These are phyloP conservation scores for Pseudogymnoascus sp. DNA, from an alignment of 2,329 filamentous ascomycete genomes.

Conservation along the genomic window DNA sequence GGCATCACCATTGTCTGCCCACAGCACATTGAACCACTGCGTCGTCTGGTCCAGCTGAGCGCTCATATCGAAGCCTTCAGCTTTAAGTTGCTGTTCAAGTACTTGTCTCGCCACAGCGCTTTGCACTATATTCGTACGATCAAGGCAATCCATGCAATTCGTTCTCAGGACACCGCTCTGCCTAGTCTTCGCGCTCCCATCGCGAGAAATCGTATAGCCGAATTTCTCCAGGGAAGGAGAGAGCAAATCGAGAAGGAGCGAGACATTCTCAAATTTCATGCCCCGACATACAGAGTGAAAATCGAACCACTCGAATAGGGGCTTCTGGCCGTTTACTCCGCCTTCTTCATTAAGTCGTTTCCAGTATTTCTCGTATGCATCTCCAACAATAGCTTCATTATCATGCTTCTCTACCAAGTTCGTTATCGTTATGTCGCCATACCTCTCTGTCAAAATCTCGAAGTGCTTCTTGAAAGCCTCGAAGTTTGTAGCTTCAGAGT, in stretches of 20 bases:
- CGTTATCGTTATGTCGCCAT: conserved; percentile 70
- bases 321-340: conserved; percentile 38
- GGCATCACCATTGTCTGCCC: conserved; percentile 96
- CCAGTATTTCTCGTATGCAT: conserved; percentile 65
- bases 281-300: conserved; percentile 88
- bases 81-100: conserved; percentile 70
- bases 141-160: conserved; percentile 98
- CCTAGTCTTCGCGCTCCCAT: conserved; percentile 36
- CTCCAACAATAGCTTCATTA: conserved; percentile 71
- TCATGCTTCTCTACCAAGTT: conserved; percentile 86
- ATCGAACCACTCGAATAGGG: conserved; percentile 92
- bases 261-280: conserved; percentile 97
- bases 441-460: conserved; percentile 56
- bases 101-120: conserved; percentile 81
- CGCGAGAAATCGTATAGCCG: conserved; percentile 56
- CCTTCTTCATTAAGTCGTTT: conserved; percentile 58
- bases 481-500: conserved; percentile 72
- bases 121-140: conserved; percentile 92
- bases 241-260: conserved; percentile 65
- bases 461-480: conserved; percentile 77
- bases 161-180: conserved; percentile 80
- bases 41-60: conserved; percentile 71
- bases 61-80: conserved; percentile 69
- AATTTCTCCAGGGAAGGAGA: conserved; percentile 59
- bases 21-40: conserved; percentile 90